These are phyloP conservation scores for Lithohypha guttulata DNA, from an alignment of 2,329 filamentous ascomycete species.

Conservation along the genomic window DNA sequence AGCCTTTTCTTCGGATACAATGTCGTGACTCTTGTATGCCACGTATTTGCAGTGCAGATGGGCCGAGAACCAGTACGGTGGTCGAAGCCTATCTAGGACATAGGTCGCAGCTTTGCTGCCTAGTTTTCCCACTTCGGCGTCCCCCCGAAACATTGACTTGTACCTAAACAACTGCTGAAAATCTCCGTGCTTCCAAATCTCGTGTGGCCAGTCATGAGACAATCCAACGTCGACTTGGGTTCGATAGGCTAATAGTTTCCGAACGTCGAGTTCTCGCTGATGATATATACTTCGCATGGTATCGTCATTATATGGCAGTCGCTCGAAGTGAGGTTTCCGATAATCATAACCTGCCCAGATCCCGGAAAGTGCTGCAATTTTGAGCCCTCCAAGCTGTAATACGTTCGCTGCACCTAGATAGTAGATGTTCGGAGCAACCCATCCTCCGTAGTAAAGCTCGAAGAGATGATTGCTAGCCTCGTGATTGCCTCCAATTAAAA, in stretches of 20 bases:
- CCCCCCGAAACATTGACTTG: slow-evolving; percentile 65
- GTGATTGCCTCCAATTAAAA: slow-evolving; percentile 92
- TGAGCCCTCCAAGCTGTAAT: slow-evolving; percentile 67
- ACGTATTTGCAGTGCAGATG: slow-evolving; percentile 85
- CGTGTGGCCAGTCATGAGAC: slow-evolving; percentile 91
- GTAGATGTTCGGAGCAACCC: slow-evolving; percentile 95
- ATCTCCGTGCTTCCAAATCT: slow-evolving; percentile 70
- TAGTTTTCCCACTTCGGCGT: slow-evolving; percentile 63
- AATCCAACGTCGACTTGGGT: slow-evolving; percentile 83
- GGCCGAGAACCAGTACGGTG: slow-evolving; percentile 83
- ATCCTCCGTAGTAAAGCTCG: slow-evolving; percentile 92
- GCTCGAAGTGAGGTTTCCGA: slow-evolving; percentile 69
- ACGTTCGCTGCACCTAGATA: slow-evolving; percentile 92
- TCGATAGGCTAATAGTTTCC: slow-evolving; percentile 74
- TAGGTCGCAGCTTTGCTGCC: slow-evolving; percentile 71
- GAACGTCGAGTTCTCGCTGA: slow-evolving; percentile 76
- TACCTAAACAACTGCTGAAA: slow-evolving; percentile 53
- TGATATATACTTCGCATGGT: slow-evolving; percentile 82
- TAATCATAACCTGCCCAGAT: slow-evolving; percentile 95
- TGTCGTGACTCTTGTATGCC: slow-evolving; percentile 46
- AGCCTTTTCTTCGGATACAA: neutral
- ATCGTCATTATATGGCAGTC: slow-evolving; percentile 67
- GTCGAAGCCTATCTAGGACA: slow-evolving; percentile 70
- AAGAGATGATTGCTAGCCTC: slow-evolving; percentile 83
- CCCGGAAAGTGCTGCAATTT: slow-evolving; percentile 81